Evolutionary conservation across 352 stramenopile species (phyloP).

Genomic region (Phytophthora pisi): DNA sequence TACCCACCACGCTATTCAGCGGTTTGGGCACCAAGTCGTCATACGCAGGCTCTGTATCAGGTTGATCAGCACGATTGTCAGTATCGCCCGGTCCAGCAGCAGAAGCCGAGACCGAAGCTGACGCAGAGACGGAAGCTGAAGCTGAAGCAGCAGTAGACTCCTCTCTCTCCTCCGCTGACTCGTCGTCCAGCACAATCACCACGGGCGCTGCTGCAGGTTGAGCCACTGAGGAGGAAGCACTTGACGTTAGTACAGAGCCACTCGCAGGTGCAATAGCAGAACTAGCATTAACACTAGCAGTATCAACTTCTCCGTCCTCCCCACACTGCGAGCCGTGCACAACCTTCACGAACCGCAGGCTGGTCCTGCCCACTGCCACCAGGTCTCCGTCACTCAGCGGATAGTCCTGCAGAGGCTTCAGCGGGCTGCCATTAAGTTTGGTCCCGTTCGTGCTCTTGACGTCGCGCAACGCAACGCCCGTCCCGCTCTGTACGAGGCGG

Average conservation of each 20-base stretch:
- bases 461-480: constrained; percentile 33
- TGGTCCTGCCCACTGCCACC: constrained; percentile 47
- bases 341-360: constrained; percentile 41
- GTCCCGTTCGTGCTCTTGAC: constrained; percentile 67
- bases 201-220: constrained; percentile 1
- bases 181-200: constrained; percentile 26
- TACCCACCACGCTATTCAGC: neutral
- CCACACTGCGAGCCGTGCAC: constrained; percentile 24
- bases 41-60: constrained; percentile 25
- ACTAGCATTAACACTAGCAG: neutral
- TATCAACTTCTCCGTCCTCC: constrained; percentile 3
- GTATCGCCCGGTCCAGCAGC: neutral
- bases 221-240: constrained; percentile 17
- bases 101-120: neutral
- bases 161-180: constrained; percentile 8
- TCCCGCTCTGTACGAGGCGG: constrained; percentile 12
- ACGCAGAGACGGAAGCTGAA: neutral
- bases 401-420: constrained; percentile 32
- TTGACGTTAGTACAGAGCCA: constrained; percentile 7
- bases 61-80: constrained; percentile 13
- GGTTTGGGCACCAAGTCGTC: constrained; percentile 11
- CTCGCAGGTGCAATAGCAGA: neutral
- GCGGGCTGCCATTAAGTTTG: constrained; percentile 49
- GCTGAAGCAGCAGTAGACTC: neutral
- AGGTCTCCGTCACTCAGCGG: constrained; percentile 45